Evolutionary conservation across 352 stramenopile species (phyloP).

Genomic region (Globisporangium middletonii): DNA sequence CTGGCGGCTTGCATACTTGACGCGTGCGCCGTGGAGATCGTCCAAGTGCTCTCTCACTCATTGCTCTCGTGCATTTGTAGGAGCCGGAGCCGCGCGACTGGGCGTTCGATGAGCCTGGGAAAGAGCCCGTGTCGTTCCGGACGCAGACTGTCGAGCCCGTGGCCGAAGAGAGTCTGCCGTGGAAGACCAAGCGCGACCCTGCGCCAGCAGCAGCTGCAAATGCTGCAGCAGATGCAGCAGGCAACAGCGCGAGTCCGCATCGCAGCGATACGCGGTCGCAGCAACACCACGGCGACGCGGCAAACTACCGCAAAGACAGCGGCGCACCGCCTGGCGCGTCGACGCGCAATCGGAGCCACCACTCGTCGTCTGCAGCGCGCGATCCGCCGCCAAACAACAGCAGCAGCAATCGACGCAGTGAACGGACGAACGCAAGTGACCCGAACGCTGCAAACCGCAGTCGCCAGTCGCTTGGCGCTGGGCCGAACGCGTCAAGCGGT

Average conservation of each 20-base stretch:
- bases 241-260: constrained; percentile 15
- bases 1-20: background rate
- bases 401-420: constrained; percentile 24
- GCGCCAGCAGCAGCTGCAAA: constrained; percentile 3
- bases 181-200: constrained; percentile 59
- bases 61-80: constrained; percentile 17
- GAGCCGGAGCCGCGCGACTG: constrained; percentile 82
- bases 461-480: background rate
- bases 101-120: constrained; percentile 83
- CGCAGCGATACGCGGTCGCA: constrained; percentile 12
- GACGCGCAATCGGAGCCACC: constrained; percentile 42
- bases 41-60: background rate
- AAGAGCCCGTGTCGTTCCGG: constrained; percentile 81
- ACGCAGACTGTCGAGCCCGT: constrained; percentile 78
- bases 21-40: too few relatives aligned
- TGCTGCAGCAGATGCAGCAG: constrained; percentile 19
- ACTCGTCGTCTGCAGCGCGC: constrained; percentile 27
- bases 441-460: constrained; percentile 6
- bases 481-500: background rate
- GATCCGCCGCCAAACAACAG: constrained; percentile 11
- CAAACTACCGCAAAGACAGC: constrained; percentile 26
- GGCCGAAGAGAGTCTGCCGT: constrained; percentile 62
- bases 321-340: background rate
- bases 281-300: constrained; percentile 13
- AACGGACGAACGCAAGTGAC: constrained; percentile 31